Evolutionary conservation across 768 basidiomycete genomes (phyloP), one percentile per base, ranked within the genome.

Genomic region (Mycena filopes): DNA sequence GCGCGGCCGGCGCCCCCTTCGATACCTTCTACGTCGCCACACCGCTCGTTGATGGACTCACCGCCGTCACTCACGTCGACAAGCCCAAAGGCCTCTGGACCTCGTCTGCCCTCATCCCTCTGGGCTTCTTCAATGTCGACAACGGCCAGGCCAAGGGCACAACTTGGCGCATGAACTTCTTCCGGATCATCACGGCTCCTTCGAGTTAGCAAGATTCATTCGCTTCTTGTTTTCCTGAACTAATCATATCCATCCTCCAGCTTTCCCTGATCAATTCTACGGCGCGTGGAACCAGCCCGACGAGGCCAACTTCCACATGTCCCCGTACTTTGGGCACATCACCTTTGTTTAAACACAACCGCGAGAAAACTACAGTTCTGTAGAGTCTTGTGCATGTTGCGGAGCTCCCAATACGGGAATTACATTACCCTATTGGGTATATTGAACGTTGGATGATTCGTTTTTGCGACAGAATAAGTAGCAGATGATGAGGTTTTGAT

Each of bases 121-220:
- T 67, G 38, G 66, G 66, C 29, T 43, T 67, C 29, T 67, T 67
- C 66, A 67, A 67, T 46, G 61, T 67, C 38, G 66, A 63, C 45
- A 21, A 58, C 56, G 66, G 66, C 28, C 16, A 40, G 29, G 66
- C 66, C 9, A 58, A 63, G 43, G 66, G 66, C 43, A 67, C 66
- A 20, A 43, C 49, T 38, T 67, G 66, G 66, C 66, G 66, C 50
- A 67, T 67, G 66, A 67, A 67, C 33, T 67, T 63, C 21, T 67
- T 67, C 66, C 66, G 66, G 51, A 67, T 67, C 31, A 55, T 67
- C 50, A 67, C 66, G 21, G 29, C 33, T 9, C 55, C 50, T 11
- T 33, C 28, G 13, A 67, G 36, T 36, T 10, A 36, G 9, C 15
- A 33, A 2, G 15, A 36, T 36, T 36, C 9, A 36, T 36, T 36